Percentiles rank a stretch among this genome's conserved stretches.
These are phyloP conservation scores for Penicillium coffeae DNA, from an alignment of 495 filamentous ascomycete genomes.

Conservation along the genomic window DNA sequence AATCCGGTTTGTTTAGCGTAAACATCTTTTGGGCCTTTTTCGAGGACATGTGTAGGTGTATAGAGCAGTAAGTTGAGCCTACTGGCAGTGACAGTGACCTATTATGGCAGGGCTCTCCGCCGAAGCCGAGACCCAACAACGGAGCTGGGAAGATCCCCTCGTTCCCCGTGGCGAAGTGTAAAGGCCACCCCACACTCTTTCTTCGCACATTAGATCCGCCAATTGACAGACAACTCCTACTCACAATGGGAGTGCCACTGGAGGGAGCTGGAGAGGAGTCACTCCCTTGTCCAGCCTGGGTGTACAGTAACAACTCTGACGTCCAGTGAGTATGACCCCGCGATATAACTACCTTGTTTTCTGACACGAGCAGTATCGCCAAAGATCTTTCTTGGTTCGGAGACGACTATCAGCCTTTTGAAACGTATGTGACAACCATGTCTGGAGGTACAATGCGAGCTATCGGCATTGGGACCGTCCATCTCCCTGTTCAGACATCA, in stretches of 20 bases:
- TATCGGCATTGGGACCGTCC: neutral
- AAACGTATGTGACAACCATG: neutral
- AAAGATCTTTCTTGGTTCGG: slow-evolving; percentile 1
- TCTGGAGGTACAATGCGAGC: neutral
- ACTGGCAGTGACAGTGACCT: too few species aligned
- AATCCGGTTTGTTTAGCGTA: too few species aligned
- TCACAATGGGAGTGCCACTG: neutral
- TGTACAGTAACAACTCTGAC: neutral
- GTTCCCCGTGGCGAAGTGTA: neutral
- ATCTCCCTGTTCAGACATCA: neutral
- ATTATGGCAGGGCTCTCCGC: too few species aligned
- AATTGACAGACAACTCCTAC: neutral
- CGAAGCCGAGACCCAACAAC: too few species aligned
- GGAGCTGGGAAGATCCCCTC: neutral
- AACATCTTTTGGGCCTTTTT: too few species aligned
- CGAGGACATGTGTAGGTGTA: too few species aligned
- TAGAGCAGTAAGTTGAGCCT: too few species aligned
- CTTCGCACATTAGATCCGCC: neutral
- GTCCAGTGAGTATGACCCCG: neutral
- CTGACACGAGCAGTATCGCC: slow-evolving; percentile 9
- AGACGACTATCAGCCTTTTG: neutral
- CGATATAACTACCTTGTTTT: neutral
- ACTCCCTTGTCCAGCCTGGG: neutral
- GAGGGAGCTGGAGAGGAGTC: neutral
- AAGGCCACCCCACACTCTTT: neutral